Percentiles rank a stretch among this genome's conserved stretches.
Evolutionary conservation across 306 rosid genomes (phyloP).

Genomic region (Quercus wislizeni): DNA sequence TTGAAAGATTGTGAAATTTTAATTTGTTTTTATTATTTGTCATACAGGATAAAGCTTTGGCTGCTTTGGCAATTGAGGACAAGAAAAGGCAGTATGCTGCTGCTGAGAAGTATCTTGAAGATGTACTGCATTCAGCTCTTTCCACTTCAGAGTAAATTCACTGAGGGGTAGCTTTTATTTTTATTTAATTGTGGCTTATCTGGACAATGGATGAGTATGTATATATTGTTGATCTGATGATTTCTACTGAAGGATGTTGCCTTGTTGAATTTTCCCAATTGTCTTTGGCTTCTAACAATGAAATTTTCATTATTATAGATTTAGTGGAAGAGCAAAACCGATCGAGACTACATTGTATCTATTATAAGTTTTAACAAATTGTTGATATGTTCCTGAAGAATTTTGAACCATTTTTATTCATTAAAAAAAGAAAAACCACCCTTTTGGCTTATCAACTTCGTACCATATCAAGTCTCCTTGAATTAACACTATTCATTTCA

Average conservation of each 20-base stretch:
- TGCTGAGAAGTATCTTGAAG: constrained; percentile 94
- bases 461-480: not conserved
- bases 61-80: constrained; percentile 96
- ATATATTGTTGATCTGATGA: constrained; percentile 8
- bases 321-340: not conserved
- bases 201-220: constrained; percentile 2
- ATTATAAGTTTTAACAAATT: not conserved
- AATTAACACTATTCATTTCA: not conserved
- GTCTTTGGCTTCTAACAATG: constrained; percentile 6
- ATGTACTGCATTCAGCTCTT: constrained; percentile 86
- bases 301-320: not conserved
- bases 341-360: not conserved
- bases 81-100: constrained; percentile 89
- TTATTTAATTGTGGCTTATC: not conserved
- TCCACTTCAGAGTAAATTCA: constrained; percentile 44
- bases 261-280: not conserved
- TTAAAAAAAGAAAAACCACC: not conserved
- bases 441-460: not conserved
- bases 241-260: not conserved
- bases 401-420: too few species aligned
- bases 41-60: constrained; percentile 91
- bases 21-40: constrained; percentile 12
- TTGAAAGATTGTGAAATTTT: not conserved
- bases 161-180: not conserved
- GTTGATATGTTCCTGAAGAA: too few species aligned